Evolutionary conservation across 2,329 filamentous ascomycete genomes (phyloP).

Genomic region (Leptosphaerulina australis): DNA sequence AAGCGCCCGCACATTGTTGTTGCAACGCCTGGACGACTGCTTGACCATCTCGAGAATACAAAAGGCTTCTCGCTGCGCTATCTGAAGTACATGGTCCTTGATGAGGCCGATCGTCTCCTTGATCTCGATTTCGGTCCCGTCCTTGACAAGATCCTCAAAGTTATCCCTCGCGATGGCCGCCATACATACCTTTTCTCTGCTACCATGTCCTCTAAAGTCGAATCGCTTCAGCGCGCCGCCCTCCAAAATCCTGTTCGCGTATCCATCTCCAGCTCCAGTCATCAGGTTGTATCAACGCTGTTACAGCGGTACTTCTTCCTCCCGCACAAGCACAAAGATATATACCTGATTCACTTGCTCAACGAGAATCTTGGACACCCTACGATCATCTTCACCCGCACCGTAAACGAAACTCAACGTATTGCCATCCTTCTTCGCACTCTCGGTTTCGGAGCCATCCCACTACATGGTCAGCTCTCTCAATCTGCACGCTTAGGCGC

Average conservation of each 20-base stretch:
- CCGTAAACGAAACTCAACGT: conserved; percentile 88
- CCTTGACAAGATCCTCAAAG: conserved; percentile 90
- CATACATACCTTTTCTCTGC: conserved; percentile 85
- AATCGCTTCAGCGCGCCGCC: conserved; percentile 87
- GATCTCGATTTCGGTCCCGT: conserved; percentile 94
- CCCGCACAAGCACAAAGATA: conserved; percentile 77
- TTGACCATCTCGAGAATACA: conserved; percentile 95
- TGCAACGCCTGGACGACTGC: conserved; percentile 86
- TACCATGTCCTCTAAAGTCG: conserved; percentile 92
- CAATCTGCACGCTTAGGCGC: conserved; percentile 87
- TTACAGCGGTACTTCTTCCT: conserved; percentile 87
- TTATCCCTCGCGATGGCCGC: conserved; percentile 67
- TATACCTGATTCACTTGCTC: conserved; percentile 83
- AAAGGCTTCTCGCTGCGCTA: conserved; percentile 87
- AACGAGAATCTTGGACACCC: conserved; percentile 88
- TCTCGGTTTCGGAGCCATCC: conserved; percentile 88
- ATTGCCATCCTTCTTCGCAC: conserved; percentile 81
- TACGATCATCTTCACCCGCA: conserved; percentile 88
- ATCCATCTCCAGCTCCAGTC: conserved; percentile 79
- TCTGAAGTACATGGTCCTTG: conserved; percentile 90
- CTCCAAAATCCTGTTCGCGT: conserved; percentile 83
- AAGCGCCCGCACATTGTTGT: conserved; percentile 96
- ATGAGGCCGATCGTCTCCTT: conserved; percentile 88
- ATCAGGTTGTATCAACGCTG: conserved; percentile 89
- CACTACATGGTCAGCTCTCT: conserved; percentile 88